Evolutionary conservation across 441 rosid genomes (phyloP).

Genomic region (Erodium trifolium): DNA sequence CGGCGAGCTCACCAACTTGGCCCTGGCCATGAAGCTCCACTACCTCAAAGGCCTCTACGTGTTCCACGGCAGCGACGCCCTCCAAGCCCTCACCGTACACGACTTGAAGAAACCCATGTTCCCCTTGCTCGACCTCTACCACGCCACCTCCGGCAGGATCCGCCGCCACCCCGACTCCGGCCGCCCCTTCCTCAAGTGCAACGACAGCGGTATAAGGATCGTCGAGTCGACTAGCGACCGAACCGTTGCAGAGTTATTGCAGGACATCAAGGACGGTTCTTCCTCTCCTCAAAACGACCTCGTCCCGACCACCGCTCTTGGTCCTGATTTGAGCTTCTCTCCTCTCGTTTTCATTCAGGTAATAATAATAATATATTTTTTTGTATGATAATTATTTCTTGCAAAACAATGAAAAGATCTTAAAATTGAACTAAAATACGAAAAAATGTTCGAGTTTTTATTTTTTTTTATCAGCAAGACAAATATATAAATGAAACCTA

Average conservation of each 20-base stretch:
- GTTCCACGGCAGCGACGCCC: background rate
- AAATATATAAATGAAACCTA: too few species aligned
- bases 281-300: background rate
- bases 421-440: too few species aligned
- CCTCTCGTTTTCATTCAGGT: background rate
- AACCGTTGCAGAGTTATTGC: background rate
- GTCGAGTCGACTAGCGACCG: background rate
- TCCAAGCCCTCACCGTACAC: background rate
- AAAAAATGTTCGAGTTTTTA: too few species aligned
- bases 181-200: background rate
- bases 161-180: background rate
- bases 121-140: background rate
- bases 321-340: background rate
- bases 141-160: conserved; percentile 1
- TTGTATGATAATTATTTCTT: too few species aligned
- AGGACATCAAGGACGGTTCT: background rate
- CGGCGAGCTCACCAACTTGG: background rate
- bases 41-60: background rate
- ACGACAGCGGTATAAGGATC: background rate
- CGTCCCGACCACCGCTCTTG: background rate
- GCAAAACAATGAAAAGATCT: too few species aligned
- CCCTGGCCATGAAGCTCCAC: background rate
- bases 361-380: background rate
- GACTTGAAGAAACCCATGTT: background rate
- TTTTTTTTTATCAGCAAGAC: too few species aligned